phyloP scores from a whole-genome alignment of 2,329 filamentous ascomycete species.

The Exophiala xenobiotica region DNA sequence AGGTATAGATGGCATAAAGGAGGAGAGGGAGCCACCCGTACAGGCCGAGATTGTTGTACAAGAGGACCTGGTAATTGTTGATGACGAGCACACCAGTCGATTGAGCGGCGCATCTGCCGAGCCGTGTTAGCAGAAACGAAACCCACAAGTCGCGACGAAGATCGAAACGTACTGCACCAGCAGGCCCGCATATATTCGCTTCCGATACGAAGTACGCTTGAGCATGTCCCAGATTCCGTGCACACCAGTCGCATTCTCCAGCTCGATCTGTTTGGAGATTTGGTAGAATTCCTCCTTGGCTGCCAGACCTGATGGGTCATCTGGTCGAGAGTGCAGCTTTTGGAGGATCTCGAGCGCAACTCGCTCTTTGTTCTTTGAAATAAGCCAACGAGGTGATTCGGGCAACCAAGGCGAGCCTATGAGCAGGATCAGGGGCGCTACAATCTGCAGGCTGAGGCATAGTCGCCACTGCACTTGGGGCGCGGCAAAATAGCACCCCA shows the following conservation, averaged over 20 bases:
- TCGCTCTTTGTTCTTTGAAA: no score
- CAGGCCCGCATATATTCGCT: constrained; percentile 52
- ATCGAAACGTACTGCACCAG: neutral
- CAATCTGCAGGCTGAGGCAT: constrained; percentile 37
- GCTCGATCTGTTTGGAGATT: constrained; percentile 1
- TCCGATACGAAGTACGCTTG: constrained; percentile 38
- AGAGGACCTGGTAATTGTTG: constrained; percentile 43
- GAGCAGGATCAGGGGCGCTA: constrained; percentile 43
- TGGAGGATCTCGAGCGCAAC: neutral
- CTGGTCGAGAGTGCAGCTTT: neutral
- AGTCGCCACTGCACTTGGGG: constrained; percentile 16
- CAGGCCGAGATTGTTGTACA: constrained; percentile 46
- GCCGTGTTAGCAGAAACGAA: no score
- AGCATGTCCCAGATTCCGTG: neutral
- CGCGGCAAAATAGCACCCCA: no score
- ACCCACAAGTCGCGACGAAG: no score
- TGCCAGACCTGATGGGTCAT: neutral
- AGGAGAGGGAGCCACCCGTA: constrained; percentile 42
- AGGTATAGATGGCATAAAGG: constrained; percentile 42
- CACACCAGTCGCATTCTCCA: neutral
- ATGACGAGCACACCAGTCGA: constrained; percentile 34
- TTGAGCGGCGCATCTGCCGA: no score
- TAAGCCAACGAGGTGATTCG: constrained; percentile 45
- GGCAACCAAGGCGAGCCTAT: constrained; percentile 38
- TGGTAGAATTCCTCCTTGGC: neutral